Conservation (phyloP, 202 grass and related monocot species). For the Cymbopogon flexuosus region DNA sequence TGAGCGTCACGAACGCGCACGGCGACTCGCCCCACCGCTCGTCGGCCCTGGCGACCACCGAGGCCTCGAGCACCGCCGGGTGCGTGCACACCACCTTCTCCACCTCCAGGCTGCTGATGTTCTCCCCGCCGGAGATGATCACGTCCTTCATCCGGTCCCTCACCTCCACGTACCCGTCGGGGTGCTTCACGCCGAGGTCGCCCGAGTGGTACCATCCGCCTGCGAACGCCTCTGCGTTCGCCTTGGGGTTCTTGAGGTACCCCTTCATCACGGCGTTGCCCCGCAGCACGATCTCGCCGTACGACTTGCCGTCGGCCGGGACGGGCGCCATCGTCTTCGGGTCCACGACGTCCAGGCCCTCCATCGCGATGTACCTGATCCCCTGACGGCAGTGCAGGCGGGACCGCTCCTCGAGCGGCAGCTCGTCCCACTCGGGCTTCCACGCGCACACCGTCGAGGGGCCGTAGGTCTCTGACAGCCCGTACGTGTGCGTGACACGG, state of each 20-base stretch:
- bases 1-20: conserved; percentile 75
- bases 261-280: conserved; percentile 90
- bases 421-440: conserved; percentile 77
- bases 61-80: conserved; percentile 62
- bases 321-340: conserved; percentile 60
- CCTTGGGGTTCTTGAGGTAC: conserved; percentile 69
- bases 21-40: conserved; percentile 84
- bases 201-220: conserved; percentile 79
- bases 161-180: conserved; percentile 71
- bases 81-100: conserved; percentile 66
- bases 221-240: conserved; percentile 57
- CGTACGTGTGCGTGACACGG: conserved; percentile 71
- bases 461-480: conserved; percentile 81
- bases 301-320: conserved; percentile 54
- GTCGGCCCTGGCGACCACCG: conserved; percentile 64
- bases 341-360: conserved; percentile 60
- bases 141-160: conserved; percentile 89
- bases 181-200: conserved; percentile 85
- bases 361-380: conserved; percentile 58
- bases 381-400: conserved; percentile 62
- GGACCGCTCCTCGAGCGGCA: conserved; percentile 59
- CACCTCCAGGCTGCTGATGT: conserved; percentile 85
- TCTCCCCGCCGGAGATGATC: conserved; percentile 89
- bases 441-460: conserved; percentile 58
- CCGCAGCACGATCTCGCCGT: conserved; percentile 68